Conservation (phyloP, 2,329 filamentous ascomycete genomes). For the Fusarium transvaalense region DNA sequence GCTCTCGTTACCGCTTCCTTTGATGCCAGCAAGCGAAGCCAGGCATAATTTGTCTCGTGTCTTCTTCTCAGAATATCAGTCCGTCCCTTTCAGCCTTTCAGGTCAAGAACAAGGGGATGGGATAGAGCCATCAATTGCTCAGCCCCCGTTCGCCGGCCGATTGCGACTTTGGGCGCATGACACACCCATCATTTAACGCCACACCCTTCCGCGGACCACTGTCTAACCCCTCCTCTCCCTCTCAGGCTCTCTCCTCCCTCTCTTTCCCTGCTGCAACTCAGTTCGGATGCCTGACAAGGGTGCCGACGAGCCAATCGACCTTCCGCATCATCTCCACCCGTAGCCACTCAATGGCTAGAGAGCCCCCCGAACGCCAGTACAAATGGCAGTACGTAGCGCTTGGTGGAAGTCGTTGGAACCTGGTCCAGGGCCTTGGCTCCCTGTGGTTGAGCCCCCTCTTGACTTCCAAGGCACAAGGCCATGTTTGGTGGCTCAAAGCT, state of each 20-base stretch:
- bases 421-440: constrained; percentile 44
- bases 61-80: constrained; percentile 15
- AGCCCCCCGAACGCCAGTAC: constrained; percentile 27
- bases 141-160: constrained; percentile 44
- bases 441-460: constrained; percentile 38
- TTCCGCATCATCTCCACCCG: constrained; percentile 38
- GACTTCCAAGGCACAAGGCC: constrained; percentile 40
- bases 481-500: constrained; percentile 34
- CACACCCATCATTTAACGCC: constrained; percentile 14
- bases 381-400: constrained; percentile 23
- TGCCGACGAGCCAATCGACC: constrained; percentile 39
- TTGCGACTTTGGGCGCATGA: constrained; percentile 41
- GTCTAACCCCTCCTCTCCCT: constrained; percentile 12
- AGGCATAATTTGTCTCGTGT: constrained; percentile 17
- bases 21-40: neutral
- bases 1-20: neutral
- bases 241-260: constrained; percentile 11
- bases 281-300: constrained; percentile 44
- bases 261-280: constrained; percentile 45
- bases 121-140: constrained; percentile 31
- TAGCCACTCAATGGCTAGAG: constrained; percentile 40
- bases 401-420: constrained; percentile 50
- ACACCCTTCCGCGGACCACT: constrained; percentile 30
- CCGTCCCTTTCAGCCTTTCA: constrained; percentile 26
- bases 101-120: constrained; percentile 21